Evolutionary conservation across 331 rosid species (phyloP).

Genomic region (Quercus lobata): DNA sequence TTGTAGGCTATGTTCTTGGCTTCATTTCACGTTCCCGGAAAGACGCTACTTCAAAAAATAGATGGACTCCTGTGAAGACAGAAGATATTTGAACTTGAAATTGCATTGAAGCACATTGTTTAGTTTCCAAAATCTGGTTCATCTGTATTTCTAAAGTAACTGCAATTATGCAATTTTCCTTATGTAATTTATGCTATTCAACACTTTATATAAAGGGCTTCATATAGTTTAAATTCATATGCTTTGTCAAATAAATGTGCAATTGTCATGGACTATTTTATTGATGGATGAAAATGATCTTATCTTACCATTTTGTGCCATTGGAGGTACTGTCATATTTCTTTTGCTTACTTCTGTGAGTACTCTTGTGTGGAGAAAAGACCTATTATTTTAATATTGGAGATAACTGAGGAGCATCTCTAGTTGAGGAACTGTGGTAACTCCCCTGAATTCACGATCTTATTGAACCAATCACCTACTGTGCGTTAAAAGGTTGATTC

Average conservation of each 20-base stretch:
- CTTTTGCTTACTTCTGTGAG: not conserved
- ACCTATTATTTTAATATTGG: not conserved
- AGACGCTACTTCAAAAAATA: slow-evolving; percentile 26
- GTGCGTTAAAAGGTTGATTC: not conserved
- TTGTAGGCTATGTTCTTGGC: slow-evolving; percentile 69
- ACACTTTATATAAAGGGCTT: not conserved
- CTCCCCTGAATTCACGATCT: not conserved
- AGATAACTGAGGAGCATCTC: not conserved
- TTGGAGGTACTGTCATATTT: not conserved
- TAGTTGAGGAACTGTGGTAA: not conserved
- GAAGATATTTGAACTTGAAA: slow-evolving; percentile 30
- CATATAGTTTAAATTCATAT: not conserved
- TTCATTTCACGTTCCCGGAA: slow-evolving; percentile 49
- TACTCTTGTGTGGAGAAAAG: not conserved
- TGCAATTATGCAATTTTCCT: not conserved
- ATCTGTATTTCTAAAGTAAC: not conserved
- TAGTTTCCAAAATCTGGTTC: not conserved
- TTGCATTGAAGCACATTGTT: not conserved
- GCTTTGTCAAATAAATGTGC: not conserved
- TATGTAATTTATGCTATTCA: not conserved
- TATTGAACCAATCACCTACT: too few species aligned
- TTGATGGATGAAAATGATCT: not conserved
- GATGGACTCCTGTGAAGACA: slow-evolving; percentile 69
- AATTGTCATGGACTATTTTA: not conserved
- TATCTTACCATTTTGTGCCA: not conserved